Evolutionary conservation across 768 basidiomycete species (phyloP).

Genomic region (Lactifluus piperatus): DNA sequence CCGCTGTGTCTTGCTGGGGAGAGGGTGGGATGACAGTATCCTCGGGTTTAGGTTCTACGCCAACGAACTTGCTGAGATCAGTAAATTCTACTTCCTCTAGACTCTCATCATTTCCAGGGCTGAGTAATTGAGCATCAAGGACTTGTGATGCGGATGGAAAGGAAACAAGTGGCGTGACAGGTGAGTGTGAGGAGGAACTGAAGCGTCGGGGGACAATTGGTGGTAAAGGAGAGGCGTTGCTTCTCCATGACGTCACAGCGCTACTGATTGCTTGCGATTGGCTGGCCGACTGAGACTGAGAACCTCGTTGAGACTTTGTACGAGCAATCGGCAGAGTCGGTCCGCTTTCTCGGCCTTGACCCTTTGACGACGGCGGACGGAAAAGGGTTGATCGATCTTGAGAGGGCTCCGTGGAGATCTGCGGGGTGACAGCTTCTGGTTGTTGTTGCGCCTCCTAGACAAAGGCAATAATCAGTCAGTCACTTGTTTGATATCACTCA

Average conservation of each 20-base stretch:
- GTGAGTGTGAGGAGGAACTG: constrained; percentile 23
- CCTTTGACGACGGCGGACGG: constrained; percentile 25
- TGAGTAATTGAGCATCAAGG: constrained; percentile 31
- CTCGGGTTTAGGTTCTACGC: constrained; percentile 27
- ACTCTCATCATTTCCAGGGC: constrained; percentile 43
- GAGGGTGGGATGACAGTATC: not conserved
- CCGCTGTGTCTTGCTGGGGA: constrained; percentile 15
- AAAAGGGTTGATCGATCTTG: constrained; percentile 8
- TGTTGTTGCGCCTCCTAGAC: not conserved
- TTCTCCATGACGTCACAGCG: constrained; percentile 61
- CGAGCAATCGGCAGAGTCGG: constrained; percentile 6
- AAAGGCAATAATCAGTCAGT: not conserved
- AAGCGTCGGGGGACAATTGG: constrained; percentile 22
- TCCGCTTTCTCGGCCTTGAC: constrained; percentile 9
- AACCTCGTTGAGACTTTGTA: constrained; percentile 18
- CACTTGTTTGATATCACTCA: not conserved
- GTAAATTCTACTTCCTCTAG: constrained; percentile 77
- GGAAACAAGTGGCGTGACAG: constrained; percentile 29
- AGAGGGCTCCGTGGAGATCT: not conserved
- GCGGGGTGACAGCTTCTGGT: not conserved
- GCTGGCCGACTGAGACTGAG: constrained; percentile 6
- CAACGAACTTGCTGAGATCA: constrained; percentile 65
- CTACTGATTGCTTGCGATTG: not conserved
- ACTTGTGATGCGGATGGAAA: constrained; percentile 25
- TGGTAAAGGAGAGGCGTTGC: constrained; percentile 33